Percentiles rank a stretch among this genome's conserved stretches.
Evolutionary conservation across 306 rosid species (phyloP).

Genomic region (Ormosia semicastrata): DNA sequence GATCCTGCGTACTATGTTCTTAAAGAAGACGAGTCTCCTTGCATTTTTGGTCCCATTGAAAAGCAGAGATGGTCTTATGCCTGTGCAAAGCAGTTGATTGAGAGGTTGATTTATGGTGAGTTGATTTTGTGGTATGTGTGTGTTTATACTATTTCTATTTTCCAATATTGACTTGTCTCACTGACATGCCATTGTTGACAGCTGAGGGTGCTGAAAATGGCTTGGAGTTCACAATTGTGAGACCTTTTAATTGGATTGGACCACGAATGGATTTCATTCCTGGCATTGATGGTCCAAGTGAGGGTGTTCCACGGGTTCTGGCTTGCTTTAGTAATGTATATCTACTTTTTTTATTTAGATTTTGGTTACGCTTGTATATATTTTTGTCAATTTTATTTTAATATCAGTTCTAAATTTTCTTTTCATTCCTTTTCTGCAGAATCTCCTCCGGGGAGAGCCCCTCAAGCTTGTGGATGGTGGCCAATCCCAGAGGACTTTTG

Average conservation of each 20-base stretch:
- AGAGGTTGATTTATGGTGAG: constrained; percentile 88
- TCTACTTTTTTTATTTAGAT: background rate
- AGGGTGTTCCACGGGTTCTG: constrained; percentile 94
- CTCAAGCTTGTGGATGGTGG: constrained; percentile 98
- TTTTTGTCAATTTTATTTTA: background rate
- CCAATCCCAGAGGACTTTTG: constrained; percentile 85
- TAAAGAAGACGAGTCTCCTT: constrained; percentile 80
- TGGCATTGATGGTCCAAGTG: constrained; percentile 95
- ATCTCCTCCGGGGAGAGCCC: constrained; percentile 88
- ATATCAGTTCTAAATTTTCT: background rate
- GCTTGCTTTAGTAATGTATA: constrained; percentile 91
- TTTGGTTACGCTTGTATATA: background rate
- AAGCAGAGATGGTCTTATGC: constrained; percentile 99
- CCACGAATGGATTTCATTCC: constrained; percentile 98
- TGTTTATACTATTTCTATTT: background rate
- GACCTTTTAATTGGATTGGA: constrained; percentile 97
- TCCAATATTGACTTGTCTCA: background rate
- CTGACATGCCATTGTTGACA: constrained; percentile 29
- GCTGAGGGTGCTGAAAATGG: constrained; percentile 98
- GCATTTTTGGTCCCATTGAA: constrained; percentile 90
- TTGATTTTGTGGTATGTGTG: background rate
- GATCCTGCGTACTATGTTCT: constrained; percentile 84
- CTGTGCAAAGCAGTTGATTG: constrained; percentile 92
- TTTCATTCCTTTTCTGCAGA: constrained; percentile 45
- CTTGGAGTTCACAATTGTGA: constrained; percentile 80